Percentiles rank a stretch among this genome's conserved stretches.
Conservation (phyloP, 768 basidiomycete species). For the Trametes elegans region DNA sequence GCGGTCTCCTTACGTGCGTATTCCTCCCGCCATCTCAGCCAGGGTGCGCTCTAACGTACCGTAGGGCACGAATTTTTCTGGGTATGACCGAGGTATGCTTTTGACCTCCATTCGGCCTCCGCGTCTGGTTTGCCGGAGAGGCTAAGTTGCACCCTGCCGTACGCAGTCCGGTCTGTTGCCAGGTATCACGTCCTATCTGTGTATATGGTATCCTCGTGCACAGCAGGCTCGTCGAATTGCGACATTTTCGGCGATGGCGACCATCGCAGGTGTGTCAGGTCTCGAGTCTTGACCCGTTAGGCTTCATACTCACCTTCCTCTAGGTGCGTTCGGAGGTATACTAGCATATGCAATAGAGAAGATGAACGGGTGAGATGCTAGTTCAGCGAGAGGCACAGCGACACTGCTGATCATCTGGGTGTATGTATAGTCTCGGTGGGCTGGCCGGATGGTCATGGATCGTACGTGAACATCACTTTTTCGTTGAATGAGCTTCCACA, state of each 20-base stretch:
- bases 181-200: constrained; percentile 13
- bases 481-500: neutral
- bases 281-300: neutral
- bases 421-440: neutral
- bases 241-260: constrained; percentile 1
- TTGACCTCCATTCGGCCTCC: too few relatives aligned
- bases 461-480: neutral
- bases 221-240: constrained; percentile 4
- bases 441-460: constrained; percentile 17
- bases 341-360: constrained; percentile 16
- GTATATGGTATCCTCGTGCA: constrained; percentile 8
- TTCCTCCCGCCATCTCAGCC: too few relatives aligned
- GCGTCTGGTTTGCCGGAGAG: neutral
- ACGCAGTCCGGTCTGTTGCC: constrained; percentile 11
- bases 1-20: constrained; percentile 7
- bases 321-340: constrained; percentile 17
- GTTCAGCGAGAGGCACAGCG: too few relatives aligned
- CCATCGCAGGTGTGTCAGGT: constrained; percentile 12
- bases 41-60: neutral
- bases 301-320: neutral
- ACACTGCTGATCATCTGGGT: too few relatives aligned
- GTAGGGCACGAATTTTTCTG: constrained; percentile 8
- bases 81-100: constrained; percentile 2
- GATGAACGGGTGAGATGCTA: constrained; percentile 3
- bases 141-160: neutral